Evolutionary conservation across 768 basidiomycete species (phyloP).

Genomic region (Exsudoporus frostii): DNA sequence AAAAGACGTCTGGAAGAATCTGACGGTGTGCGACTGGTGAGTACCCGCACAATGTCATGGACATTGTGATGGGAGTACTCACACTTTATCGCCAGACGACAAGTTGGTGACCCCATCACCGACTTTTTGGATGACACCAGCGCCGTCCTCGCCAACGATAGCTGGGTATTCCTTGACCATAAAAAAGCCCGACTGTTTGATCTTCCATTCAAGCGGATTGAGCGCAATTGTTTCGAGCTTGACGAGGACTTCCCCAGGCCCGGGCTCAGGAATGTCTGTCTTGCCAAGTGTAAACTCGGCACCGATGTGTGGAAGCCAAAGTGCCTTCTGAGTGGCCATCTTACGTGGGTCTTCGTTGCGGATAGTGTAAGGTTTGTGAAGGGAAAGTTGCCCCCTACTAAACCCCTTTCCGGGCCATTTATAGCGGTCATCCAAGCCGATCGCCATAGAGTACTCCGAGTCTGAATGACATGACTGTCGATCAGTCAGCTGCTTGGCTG

Average conservation of each 20-base stretch:
- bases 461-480: not conserved
- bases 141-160: slow-evolving; percentile 36
- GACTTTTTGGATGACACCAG: slow-evolving; percentile 37
- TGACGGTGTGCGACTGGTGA: not conserved
- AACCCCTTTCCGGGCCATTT: not conserved
- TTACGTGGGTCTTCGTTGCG: not conserved
- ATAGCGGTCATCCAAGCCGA: not conserved
- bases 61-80: not conserved
- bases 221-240: slow-evolving; percentile 38
- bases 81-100: slow-evolving; percentile 32
- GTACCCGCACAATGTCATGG: not conserved
- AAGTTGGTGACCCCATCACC: slow-evolving; percentile 35
- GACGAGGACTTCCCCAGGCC: slow-evolving; percentile 41
- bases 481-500: not conserved
- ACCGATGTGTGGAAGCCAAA: slow-evolving; percentile 18
- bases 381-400: not conserved
- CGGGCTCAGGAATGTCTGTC: slow-evolving; percentile 34
- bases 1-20: slow-evolving; percentile 11
- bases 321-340: slow-evolving; percentile 14
- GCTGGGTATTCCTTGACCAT: slow-evolving; percentile 35
- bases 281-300: slow-evolving; percentile 6
- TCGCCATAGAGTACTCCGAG: not conserved
- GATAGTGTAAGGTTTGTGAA: not conserved
- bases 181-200: slow-evolving; percentile 2
- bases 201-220: slow-evolving; percentile 42